phyloP scores from a whole-genome alignment of 768 basidiomycete genomes.

The Phaeolepiota aurea region DNA sequence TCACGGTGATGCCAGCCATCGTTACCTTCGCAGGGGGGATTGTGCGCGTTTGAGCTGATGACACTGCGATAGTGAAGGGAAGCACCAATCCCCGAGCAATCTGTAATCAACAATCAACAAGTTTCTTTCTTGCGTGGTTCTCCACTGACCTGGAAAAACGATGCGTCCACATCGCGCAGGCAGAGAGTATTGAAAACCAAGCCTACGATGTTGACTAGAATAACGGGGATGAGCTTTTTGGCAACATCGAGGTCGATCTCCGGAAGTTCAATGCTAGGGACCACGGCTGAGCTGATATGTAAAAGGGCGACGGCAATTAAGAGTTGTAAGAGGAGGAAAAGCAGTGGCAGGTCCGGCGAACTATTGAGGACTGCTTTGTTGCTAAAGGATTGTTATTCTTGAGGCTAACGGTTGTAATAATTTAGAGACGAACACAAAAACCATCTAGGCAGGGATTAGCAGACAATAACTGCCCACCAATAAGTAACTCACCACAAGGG shows the following conservation, averaged over 20 bases:
- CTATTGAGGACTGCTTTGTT: constrained; percentile 72
- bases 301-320: constrained; percentile 59
- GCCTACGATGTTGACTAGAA: constrained; percentile 64
- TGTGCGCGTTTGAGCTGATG: constrained; percentile 48
- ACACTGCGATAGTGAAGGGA: constrained; percentile 73
- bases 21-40: constrained; percentile 48
- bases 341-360: constrained; percentile 55
- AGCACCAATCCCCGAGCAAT: constrained; percentile 81
- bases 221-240: constrained; percentile 53
- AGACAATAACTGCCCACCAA: constrained; percentile 3
- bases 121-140: constrained; percentile 1
- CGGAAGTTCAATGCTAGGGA: constrained; percentile 48
- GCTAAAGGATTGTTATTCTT: constrained; percentile 24
- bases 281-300: constrained; percentile 41
- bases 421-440: constrained; percentile 33
- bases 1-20: constrained; percentile 53
- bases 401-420: background rate
- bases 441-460: constrained; percentile 29
- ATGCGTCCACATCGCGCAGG: constrained; percentile 69
- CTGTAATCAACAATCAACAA: constrained; percentile 22
- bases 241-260: constrained; percentile 39
- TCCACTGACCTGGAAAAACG: constrained; percentile 62
- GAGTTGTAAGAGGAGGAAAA: constrained; percentile 65
- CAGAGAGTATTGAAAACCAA: constrained; percentile 77
- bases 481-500: constrained; percentile 51